Evolutionary conservation across 129 eudicot species (phyloP).

Genomic region (Flaveria linearis): DNA sequence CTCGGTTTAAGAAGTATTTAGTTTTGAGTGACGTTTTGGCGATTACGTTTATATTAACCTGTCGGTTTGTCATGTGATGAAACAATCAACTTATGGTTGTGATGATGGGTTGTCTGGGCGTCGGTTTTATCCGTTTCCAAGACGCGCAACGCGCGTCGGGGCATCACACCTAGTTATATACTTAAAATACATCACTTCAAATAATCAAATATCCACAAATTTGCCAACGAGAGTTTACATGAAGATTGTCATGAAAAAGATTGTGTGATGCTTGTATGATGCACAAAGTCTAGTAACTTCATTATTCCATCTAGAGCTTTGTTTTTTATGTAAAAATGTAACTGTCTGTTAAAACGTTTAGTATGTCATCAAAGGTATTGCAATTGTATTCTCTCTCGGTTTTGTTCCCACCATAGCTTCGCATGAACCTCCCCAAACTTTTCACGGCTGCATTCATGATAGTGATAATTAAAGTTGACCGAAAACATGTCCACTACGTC

Average conservation of each 20-base stretch:
- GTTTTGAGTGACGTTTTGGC: too few species aligned
- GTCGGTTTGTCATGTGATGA: too few species aligned
- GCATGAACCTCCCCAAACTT: conserved; percentile 53
- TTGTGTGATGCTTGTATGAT: too few species aligned
- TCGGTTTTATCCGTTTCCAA: too few species aligned
- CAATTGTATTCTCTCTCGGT: conserved; percentile 47
- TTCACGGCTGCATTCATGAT: conserved; percentile 44
- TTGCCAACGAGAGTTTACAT: too few species aligned
- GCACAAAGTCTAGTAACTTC: neutral
- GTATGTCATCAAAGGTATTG: conserved; percentile 39
- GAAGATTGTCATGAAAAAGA: neutral
- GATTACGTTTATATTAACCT: too few species aligned
- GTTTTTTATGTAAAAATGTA: neutral
- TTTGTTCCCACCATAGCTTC: conserved; percentile 55
- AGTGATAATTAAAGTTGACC: neutral
- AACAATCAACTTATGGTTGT: too few species aligned
- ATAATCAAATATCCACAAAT: too few species aligned
- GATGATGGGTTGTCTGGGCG: too few species aligned
- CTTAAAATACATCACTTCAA: neutral
- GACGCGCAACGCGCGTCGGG: too few species aligned
- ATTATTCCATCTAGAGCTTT: neutral
- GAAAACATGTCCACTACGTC: neutral
- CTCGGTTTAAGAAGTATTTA: too few species aligned
- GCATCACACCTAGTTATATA: too few species aligned
- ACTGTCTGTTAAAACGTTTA: conserved; percentile 3